Percentiles rank a stretch among this genome's conserved stretches.
Conservation (phyloP, 495 filamentous ascomycete genomes). For the Paragyromitra xinjiangensis region DNA sequence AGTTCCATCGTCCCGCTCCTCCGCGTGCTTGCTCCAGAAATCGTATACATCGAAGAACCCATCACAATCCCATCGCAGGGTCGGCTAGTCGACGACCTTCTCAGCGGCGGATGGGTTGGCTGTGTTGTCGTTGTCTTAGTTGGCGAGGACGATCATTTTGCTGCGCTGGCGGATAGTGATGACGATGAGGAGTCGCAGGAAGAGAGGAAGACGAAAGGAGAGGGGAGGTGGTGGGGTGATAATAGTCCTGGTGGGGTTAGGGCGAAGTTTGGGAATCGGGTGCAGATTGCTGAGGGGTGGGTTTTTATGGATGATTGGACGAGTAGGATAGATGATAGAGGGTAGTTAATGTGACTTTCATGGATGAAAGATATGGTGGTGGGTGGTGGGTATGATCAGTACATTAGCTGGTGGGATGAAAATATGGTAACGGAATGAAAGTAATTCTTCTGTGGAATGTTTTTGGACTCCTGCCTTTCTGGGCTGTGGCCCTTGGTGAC, state of each 20-base stretch:
- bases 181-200: slow-evolving; percentile 44
- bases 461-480: no score
- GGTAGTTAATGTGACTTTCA: slow-evolving; percentile 13
- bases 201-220: slow-evolving; percentile 46
- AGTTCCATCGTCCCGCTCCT: slow-evolving; percentile 35
- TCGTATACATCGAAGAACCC: slow-evolving; percentile 54
- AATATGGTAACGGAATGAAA: no score
- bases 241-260: slow-evolving; percentile 21
- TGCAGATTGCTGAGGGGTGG: slow-evolving; percentile 55
- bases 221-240: slow-evolving; percentile 56
- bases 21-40: slow-evolving; percentile 43
- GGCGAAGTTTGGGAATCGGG: slow-evolving; percentile 46
- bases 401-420: not conserved
- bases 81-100: slow-evolving; percentile 35
- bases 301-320: slow-evolving; percentile 53
- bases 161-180: slow-evolving; percentile 45
- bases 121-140: slow-evolving; percentile 51
- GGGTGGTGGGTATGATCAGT: not conserved
- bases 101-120: slow-evolving; percentile 37
- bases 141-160: slow-evolving; percentile 51
- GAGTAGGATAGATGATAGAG: slow-evolving; percentile 55
- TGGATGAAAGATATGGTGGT: not conserved
- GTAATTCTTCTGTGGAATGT: no score
- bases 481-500: no score
- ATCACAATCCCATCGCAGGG: slow-evolving; percentile 34